A percentile compares a stretch with the other conserved stretches of the same genome.
These are phyloP conservation scores for Cryptococcus jaspeensis DNA, from an alignment of 1,284 basidiomycete genomes.

Conservation along the genomic window DNA sequence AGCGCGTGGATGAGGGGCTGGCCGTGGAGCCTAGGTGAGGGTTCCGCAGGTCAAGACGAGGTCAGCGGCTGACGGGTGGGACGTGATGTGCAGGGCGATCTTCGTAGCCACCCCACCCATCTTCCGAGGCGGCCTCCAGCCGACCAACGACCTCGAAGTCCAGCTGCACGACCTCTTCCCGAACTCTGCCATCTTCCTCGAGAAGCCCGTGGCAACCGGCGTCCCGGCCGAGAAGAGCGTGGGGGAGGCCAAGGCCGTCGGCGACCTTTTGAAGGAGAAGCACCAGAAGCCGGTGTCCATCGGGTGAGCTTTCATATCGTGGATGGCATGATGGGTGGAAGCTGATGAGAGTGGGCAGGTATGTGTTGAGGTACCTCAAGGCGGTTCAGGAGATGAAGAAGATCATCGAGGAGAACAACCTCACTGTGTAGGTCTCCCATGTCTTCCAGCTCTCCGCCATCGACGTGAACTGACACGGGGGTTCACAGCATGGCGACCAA, in stretches of 20 bases:
- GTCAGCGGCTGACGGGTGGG: neutral
- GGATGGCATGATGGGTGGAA: neutral
- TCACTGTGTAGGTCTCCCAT: constrained; percentile 47
- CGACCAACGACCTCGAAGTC: constrained; percentile 80
- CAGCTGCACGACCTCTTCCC: constrained; percentile 86
- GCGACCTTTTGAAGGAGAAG: constrained; percentile 63
- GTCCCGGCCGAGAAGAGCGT: constrained; percentile 49
- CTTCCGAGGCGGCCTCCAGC: constrained; percentile 73
- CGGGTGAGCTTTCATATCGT: constrained; percentile 58
- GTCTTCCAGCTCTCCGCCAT: neutral
- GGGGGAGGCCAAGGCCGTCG: constrained; percentile 58
- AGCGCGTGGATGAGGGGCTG: constrained; percentile 55
- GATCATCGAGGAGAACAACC: constrained; percentile 56
- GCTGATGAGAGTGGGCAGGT: constrained; percentile 43
- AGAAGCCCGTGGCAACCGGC: constrained; percentile 64
- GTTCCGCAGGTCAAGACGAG: too few relatives aligned
- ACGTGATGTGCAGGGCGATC: constrained; percentile 58
- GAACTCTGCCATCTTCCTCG: constrained; percentile 80
- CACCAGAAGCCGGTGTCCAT: constrained; percentile 70
- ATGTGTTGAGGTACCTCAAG: constrained; percentile 50
- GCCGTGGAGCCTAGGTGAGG: constrained; percentile 53
- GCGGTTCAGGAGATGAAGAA: constrained; percentile 57
- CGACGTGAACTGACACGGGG: neutral
- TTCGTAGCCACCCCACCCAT: constrained; percentile 88
- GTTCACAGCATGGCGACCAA: constrained; percentile 53